Percentiles rank a stretch among this genome's conserved stretches.
Evolutionary conservation across 305 asterid species (phyloP).

Genomic region (Rubia occidens): DNA sequence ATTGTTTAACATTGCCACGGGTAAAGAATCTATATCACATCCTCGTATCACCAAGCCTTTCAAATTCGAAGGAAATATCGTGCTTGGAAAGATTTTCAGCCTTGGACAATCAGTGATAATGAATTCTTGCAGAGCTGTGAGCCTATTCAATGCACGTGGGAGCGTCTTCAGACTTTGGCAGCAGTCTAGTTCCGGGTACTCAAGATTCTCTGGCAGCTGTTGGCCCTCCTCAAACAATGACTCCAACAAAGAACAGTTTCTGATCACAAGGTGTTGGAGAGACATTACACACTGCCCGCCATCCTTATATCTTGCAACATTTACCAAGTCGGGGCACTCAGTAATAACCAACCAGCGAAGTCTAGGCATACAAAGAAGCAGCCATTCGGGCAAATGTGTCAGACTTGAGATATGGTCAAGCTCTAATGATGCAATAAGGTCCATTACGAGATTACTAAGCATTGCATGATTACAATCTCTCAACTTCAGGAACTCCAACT

Average conservation of each 20-base stretch:
- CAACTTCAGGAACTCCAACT: conserved; percentile 28
- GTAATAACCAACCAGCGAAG: conserved; percentile 30
- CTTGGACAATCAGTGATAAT: conserved; percentile 37
- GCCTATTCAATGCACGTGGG: conserved; percentile 27
- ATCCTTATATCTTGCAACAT: conserved; percentile 23
- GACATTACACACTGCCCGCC: conserved; percentile 26
- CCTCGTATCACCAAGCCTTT: conserved; percentile 38
- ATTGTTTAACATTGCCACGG: conserved; percentile 28
- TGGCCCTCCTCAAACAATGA: conserved; percentile 29
- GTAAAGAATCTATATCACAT: conserved; percentile 35
- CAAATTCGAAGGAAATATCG: conserved; percentile 32
- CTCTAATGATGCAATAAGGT: conserved; percentile 29
- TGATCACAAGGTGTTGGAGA: conserved; percentile 32
- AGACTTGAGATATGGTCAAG: conserved; percentile 27
- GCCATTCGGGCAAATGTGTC: conserved; percentile 27
- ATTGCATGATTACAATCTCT: conserved; percentile 25
- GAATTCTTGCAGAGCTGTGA: conserved; percentile 30
- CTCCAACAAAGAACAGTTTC: conserved; percentile 26
- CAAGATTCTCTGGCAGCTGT: conserved; percentile 30
- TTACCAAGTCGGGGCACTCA: conserved; percentile 29
- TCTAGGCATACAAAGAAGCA: conserved; percentile 19
- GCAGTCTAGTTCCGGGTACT: conserved; percentile 33
- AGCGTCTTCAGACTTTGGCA: conserved; percentile 34
- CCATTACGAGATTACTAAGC: conserved; percentile 20
- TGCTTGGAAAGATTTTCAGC: conserved; percentile 28